These are phyloP conservation scores for Zasmidium citrigriseum DNA, from an alignment of 2,329 filamentous ascomycete species.

Conservation along the genomic window DNA sequence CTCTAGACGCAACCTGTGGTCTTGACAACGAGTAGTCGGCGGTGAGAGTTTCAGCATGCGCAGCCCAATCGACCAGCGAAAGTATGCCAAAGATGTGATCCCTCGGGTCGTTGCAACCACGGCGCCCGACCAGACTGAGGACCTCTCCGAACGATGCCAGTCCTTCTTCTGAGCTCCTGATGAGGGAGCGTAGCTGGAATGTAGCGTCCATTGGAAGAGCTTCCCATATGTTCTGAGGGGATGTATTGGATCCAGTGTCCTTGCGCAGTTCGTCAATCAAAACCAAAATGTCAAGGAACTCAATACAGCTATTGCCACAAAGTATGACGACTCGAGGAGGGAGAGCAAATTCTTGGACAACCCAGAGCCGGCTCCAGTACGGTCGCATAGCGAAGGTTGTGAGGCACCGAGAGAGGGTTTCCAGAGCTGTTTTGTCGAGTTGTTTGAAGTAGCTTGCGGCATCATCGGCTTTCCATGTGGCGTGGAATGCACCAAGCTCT, in stretches of 20 bases:
- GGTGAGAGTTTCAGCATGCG: neutral
- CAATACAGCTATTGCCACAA: neutral
- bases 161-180: neutral
- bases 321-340: neutral
- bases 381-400: neutral
- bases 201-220: neutral
- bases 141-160: neutral
- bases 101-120: neutral
- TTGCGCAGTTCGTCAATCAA: neutral
- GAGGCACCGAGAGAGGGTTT: neutral
- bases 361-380: neutral
- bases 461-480: neutral
- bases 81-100: neutral
- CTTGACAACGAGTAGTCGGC: neutral
- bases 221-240: neutral
- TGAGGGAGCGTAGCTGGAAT: neutral
- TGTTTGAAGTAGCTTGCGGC: neutral
- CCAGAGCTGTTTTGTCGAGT: neutral
- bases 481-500: neutral
- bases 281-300: neutral
- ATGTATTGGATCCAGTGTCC: neutral
- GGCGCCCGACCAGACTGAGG: neutral
- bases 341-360: neutral
- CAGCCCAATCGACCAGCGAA: neutral
- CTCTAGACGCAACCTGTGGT: neutral